A percentile compares a stretch with the other conserved stretches of the same genome.
Conservation (phyloP, 2,329 filamentous ascomycete species). For the Colletotrichum noveboracense region DNA sequence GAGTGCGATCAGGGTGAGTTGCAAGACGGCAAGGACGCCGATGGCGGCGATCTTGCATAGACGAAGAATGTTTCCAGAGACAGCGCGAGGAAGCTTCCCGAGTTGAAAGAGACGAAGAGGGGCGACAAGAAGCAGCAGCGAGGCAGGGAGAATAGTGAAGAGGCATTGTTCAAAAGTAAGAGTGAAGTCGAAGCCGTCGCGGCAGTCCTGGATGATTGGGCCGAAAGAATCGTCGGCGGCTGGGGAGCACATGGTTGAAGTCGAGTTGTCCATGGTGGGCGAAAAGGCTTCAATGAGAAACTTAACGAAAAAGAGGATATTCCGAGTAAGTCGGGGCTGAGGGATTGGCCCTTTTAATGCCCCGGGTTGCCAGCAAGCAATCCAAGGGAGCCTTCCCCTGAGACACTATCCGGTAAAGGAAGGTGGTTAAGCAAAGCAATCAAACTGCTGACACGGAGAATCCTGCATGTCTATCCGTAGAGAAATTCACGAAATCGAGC, state of each 20-base stretch:
- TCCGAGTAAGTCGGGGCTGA: fast-evolving
- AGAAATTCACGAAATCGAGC: background rate
- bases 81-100: constrained; percentile 27
- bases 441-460: background rate
- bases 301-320: fast-evolving
- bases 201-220: constrained; percentile 24
- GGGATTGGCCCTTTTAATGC: background rate
- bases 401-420: constrained; percentile 1
- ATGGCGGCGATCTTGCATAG: constrained; percentile 27
- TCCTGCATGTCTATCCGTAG: background rate
- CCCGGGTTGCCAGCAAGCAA: background rate
- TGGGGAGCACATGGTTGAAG: background rate
- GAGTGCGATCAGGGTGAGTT: constrained; percentile 36
- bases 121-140: constrained; percentile 32
- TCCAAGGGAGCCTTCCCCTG: background rate
- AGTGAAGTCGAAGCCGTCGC: constrained; percentile 32
- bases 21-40: constrained; percentile 31
- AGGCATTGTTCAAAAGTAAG: constrained; percentile 33
- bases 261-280: background rate
- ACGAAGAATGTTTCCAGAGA: constrained; percentile 28
- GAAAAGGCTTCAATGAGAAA: background rate
- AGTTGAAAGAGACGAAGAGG: constrained; percentile 35
- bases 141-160: constrained; percentile 33
- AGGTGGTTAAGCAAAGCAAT: constrained; percentile 10
- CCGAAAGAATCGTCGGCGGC: constrained; percentile 27